A percentile compares a stretch with the other conserved stretches of the same genome.
Evolutionary conservation across 2,329 filamentous ascomycete species (phyloP).

Genomic region (Colletotrichum tamarilloi): DNA sequence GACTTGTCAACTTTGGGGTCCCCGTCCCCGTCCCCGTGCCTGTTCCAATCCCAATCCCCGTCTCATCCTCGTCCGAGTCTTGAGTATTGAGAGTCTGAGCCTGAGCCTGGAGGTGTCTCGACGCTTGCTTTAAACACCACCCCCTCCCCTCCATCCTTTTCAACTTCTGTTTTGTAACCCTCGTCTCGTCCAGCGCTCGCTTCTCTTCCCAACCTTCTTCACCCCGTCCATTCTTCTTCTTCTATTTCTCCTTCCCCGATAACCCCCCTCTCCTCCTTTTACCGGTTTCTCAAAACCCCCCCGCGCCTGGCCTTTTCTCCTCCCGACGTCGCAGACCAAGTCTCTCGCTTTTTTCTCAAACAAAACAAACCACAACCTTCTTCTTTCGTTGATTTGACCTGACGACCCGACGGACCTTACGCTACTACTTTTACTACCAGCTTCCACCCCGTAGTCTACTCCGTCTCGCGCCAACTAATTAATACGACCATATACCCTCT

Average conservation of each 20-base stretch:
- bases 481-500: conserved; percentile 13
- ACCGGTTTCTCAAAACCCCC: conserved; percentile 17
- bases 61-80: not conserved
- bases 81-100: not conserved
- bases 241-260: conserved; percentile 21
- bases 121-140: conserved; percentile 31
- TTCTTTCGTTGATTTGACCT: conserved; percentile 7
- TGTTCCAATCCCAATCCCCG: too few relatives aligned
- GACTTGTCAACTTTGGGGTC: conserved; percentile 5
- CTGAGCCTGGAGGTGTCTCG: not conserved
- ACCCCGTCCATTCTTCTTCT: conserved; percentile 2
- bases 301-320: conserved; percentile 26
- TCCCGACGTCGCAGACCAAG: conserved; percentile 31
- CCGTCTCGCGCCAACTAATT: conserved; percentile 15
- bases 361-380: conserved; percentile 10
- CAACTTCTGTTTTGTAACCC: conserved; percentile 11
- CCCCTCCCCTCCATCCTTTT: conserved; percentile 32
- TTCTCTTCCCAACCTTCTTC: conserved; percentile 27
- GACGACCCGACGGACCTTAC: conserved; percentile 10
- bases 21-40: not conserved
- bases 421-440: not conserved
- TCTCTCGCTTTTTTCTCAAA: conserved; percentile 25
- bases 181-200: conserved; percentile 30
- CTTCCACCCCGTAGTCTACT: not conserved
- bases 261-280: conserved; percentile 10